Conservation (phyloP, 805 yeast genomes). For the Teunomyces barrocoloradensis region DNA sequence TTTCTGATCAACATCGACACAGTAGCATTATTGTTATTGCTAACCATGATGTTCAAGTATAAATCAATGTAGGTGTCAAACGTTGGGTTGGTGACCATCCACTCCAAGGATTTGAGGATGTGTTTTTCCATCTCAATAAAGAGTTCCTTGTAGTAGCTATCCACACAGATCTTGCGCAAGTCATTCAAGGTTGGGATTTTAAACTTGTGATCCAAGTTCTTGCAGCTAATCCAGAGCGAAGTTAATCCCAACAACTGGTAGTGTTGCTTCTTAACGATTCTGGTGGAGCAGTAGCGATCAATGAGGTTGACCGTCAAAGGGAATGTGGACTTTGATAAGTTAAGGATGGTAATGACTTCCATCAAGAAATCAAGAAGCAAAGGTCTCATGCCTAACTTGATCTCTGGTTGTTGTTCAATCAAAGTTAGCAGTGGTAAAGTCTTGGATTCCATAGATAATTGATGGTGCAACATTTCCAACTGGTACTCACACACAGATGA, state of each 20-base stretch:
- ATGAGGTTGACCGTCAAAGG: constrained; percentile 45
- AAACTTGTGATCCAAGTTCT: constrained; percentile 52
- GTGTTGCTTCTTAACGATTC: constrained; percentile 46
- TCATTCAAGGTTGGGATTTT: constrained; percentile 55
- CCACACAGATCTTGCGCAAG: constrained; percentile 55
- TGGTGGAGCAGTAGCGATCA: constrained; percentile 43
- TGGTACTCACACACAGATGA: constrained; percentile 45
- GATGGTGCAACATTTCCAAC: constrained; percentile 39
- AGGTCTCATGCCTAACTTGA: constrained; percentile 44
- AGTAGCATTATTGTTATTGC: constrained; percentile 16
- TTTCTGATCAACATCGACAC: constrained; percentile 11
- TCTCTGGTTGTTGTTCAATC: constrained; percentile 47
- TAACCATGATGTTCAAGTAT: constrained; percentile 38
- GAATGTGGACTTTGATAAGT: constrained; percentile 39
- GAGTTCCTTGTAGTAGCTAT: constrained; percentile 52
- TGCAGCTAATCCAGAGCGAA: constrained; percentile 44
- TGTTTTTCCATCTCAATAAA: constrained; percentile 70
- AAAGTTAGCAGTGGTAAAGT: constrained; percentile 24
- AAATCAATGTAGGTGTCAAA: constrained; percentile 64
- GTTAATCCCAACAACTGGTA: constrained; percentile 45
- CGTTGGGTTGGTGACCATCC: constrained; percentile 63
- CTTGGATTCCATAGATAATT: constrained; percentile 21
- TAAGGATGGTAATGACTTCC: constrained; percentile 43
- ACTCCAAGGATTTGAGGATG: constrained; percentile 57
- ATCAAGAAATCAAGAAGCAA: constrained; percentile 41